Evolutionary conservation across 108 stramenopile species (phyloP), one percentile per base, ranked within the genome.

Genomic region (Fragilaria crotonensis): DNA sequence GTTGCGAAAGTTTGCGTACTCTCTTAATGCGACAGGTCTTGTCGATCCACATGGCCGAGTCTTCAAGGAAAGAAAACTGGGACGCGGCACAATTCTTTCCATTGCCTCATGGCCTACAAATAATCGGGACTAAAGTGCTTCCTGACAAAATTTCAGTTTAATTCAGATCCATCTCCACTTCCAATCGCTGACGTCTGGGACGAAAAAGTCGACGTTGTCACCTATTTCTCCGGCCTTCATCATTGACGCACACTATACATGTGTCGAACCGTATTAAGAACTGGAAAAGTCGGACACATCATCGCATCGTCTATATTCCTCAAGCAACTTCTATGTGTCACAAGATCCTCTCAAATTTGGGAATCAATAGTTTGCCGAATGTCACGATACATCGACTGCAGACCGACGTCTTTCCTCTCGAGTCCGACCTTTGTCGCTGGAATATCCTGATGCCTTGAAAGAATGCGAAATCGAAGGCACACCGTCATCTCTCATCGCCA

Each of bases 391-490:
- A 52, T 28, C 48, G 57, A 19, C 50, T 83, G 50, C 76, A 83
- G 60, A 33, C 75, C 41, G 73, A 83, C 63, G 18, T 78, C 0
- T 75, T 78, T 57, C 77, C 81, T 3, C 22, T 83, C 14, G 81
- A 77, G 48, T 67, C 55, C 9, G 81, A 83, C 53, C 51, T 83
- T 0, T 41, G 68, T 57, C 58, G 28, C 44, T 74, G 48, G 81
- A 83, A 70, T 75, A 68, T 30, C 28, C 55, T 7, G 54, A 60
- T 46, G 70, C 73, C 0, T 3, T 74, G 29, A 23, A 44, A 29
- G 80, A 83, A 58, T 67, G 67, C 2, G 56, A 67, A 0, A 68
- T 81, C 25, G 83, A 92, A 48, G 73, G 78, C 0, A 86, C 79
- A 26, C 86, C 87, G 7, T 68, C 72, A 11, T 73, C 66, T 25